Base-by-base conservation (phyloP, 192 early-diverging fungal species). In the Chytriomyces sp. region DNA sequence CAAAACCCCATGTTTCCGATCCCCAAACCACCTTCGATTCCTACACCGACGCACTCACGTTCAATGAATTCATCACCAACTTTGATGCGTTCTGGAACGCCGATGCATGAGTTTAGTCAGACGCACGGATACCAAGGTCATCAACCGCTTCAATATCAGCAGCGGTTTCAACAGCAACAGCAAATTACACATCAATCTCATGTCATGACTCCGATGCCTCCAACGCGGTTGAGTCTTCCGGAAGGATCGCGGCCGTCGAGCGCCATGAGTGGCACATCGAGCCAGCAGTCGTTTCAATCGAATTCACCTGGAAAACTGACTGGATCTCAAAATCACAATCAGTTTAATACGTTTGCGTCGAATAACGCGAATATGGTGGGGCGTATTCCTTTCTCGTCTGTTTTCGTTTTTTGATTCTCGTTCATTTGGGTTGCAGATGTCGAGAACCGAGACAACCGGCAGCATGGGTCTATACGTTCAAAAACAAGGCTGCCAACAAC, bases 211-310 rank as follows among this genome's bases (percentile, higher is more conserved):
- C 67, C 67, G 16, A 68, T 68, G 8, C 44, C 67, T 18, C 67
- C 67, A 24, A 16, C 67, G 67, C 28, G 67, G 11, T 45, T 68
- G 8, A 68, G 67, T 47, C 46, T 68, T 13, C 67, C n/a, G 28
- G 1, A 35, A 35, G 28, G 28, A 35, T 35, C 28, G 45, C 67
- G 53, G 20, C 53, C 53, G 2, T 11, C 13, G 1, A 57, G 53
- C 53, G 53, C 53, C 53, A 57, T 57, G 1, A 57, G 53, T 57
- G 53, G 53, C 0, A 57, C 53, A 3, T 11, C 20, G 53, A 20
- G 53, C 53, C 53, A 11, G 53, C 13, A 20, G 20, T 11, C 20
- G 53, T 57, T 18, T 57, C 53, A 20, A 57, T 11, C 53, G 3
- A 11, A 20, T 57, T 20, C 20, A 1, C 53, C 1, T 18, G 53